Evolutionary conservation across 345 rosid genomes (phyloP).

Genomic region (Euclidium syriacum): DNA sequence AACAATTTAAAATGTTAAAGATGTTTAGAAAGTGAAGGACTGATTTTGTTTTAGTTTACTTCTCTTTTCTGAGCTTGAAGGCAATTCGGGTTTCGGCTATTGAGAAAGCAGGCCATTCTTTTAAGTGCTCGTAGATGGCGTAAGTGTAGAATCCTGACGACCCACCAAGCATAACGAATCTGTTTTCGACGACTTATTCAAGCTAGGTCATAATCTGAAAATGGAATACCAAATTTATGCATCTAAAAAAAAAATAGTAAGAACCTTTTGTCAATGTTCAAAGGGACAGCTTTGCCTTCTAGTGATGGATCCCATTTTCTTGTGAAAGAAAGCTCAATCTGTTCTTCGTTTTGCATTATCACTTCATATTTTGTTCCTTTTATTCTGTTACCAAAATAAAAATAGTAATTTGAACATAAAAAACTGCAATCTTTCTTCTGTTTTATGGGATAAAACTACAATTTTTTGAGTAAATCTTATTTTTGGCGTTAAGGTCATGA

Average conservation of each 20-base stretch:
- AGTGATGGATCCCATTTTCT: conserved; percentile 35
- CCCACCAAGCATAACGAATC: conserved; percentile 72
- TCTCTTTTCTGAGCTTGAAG: conserved; percentile 83
- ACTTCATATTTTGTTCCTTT: conserved; percentile 30
- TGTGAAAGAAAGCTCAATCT: conserved; percentile 36
- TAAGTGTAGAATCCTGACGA: conserved; percentile 82
- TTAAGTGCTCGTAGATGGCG: conserved; percentile 68
- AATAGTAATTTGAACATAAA: neutral
- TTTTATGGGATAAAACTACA: neutral
- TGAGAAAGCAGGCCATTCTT: conserved; percentile 82
- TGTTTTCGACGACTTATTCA: conserved; percentile 9
- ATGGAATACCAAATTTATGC: neutral
- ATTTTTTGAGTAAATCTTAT: neutral
- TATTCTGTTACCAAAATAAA: conserved; percentile 12
- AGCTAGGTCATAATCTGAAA: neutral
- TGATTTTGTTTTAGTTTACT: conserved; percentile 31
- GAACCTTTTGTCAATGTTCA: conserved; percentile 67
- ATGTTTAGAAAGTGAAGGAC: neutral
- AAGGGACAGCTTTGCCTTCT: conserved; percentile 43
- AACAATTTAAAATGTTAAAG: neutral
- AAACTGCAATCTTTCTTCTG: neutral
- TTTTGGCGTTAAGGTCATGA: neutral
- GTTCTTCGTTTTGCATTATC: conserved; percentile 25
- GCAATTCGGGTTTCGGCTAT: conserved; percentile 70
- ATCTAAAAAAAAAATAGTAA: neutral